Evolutionary conservation across 768 basidiomycete species (phyloP), one percentile per base, ranked within the genome.

Genomic region (Tylopilus sp.): DNA sequence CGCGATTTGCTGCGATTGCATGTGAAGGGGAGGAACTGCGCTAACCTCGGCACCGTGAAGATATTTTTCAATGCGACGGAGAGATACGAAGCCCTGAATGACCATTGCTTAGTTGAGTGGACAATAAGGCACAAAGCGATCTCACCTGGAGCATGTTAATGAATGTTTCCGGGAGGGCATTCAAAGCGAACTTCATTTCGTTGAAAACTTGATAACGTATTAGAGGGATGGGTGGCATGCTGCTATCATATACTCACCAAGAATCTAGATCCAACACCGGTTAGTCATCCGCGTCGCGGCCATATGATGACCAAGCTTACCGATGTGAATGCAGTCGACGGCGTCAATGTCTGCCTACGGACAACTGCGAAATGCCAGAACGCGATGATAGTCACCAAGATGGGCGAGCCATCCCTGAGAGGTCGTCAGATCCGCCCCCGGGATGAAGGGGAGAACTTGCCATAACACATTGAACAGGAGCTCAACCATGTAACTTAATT

Each of bases 11-110:
- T 77, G 73, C n/a, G 77, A 75, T 56, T 85, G 80, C 25, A 77
- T 66, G 20, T 74, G 67, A 8, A 88, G 67, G 3, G 83, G 82
- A 4, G 75, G 77, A 11, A 89, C 82, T 1, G 75, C 67, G 1
- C 76, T 65, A 15, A 97, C 83, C 69, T 98, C 94, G 1, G 80
- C 78, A 9, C 80, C 77, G 43, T 80, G 72, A 22, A 97, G 79
- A 67, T 95, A 97, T 60, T 90, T 93, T 65, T 95, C 92, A 53
- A 97, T 94, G 45, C 94, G 89, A 17, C 88, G 83, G 44, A 94
- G 73, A 11, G 91, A 94, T 15, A 97, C 90, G 41, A 89, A 75
- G 48, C 83, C 81, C 86, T 87, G 40, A 36, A 51, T 44, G 18
- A 48, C 26, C 1, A 18, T 20, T 28, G 28, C 36, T 47, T 17